Base-by-base conservation (phyloP, 352 stramenopile species). In the Phytophthora sansomeana region DNA sequence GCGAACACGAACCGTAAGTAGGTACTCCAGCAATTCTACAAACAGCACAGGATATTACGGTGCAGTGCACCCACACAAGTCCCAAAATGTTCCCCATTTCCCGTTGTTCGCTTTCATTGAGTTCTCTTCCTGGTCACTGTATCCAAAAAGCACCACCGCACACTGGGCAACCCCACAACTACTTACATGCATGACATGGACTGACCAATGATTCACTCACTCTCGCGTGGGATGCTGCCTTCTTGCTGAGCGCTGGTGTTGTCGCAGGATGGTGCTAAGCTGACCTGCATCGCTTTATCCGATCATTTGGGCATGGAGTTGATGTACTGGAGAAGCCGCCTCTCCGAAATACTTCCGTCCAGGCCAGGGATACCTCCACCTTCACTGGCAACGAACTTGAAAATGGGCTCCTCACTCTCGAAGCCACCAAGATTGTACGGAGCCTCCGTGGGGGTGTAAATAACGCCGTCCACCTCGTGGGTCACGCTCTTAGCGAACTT, bases 351-450 rank as follows among this genome's bases (percentile, higher is more conserved):
- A 48, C 83, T 94, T 32, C 88, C 88, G 53, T 96, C 88, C 11
- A 96, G 75, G 4, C 86, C 84, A 21, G 86, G 84, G 47, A 95
- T 93, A 3, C 88, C 86, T 29, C 83, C 85, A 7, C 82, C 85
- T 79, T 95, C 87, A 49, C 83, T 92, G n/a, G 85, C 81, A 54
- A 96, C 84, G 70, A 96, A 96, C 73, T 96, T 96, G 72, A 95
- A 96, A 59, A 94, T 83, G 30, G 87, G 87, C 50, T 92, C 89
- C 8, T 96, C 86, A 36, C 76, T 77, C 63, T 96, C 89, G 54
- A 90, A 95, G 51, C 89, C 89, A 17, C 85, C 89, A 38, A 96
- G 83, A 65, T 91, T 93, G 70, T 96, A 96, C 46, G 78, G 73
- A 19, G 89, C 89, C 55, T 93, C 81, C 6, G 88, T 90, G 21